Percentiles rank a stretch among this genome's conserved stretches.
These are phyloP conservation scores for Ophiosphaerella korrae DNA, from an alignment of 2,329 filamentous ascomycete genomes.

Conservation along the genomic window DNA sequence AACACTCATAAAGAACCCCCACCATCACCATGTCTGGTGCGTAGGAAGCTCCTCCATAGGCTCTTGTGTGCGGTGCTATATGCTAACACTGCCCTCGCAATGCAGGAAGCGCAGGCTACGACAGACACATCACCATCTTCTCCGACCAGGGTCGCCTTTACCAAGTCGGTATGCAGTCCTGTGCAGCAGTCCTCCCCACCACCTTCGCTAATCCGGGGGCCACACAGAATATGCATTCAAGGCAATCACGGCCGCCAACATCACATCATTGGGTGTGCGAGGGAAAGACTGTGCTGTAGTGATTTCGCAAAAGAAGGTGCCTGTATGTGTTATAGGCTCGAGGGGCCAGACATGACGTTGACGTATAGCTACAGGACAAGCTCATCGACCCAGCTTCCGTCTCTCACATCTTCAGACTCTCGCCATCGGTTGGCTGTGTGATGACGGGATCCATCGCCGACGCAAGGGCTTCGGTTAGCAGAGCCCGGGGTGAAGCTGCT, in stretches of 20 bases:
- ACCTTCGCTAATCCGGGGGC: conserved; percentile 20
- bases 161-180: conserved; percentile 83
- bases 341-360: conserved; percentile 9
- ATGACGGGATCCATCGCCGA: conserved; percentile 99
- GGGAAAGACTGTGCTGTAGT: conserved; percentile 98
- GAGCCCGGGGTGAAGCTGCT: conserved; percentile 92
- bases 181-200: conserved; percentile 2
- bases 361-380: conserved; percentile 73
- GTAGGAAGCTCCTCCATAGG: conserved; percentile 26
- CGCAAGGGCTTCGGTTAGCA: conserved; percentile 88
- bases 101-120: conserved; percentile 69
- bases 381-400: conserved; percentile 97
- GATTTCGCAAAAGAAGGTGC: conserved; percentile 98
- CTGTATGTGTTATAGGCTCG: conserved; percentile 65
- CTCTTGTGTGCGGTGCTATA: conserved; percentile 14
- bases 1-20: conserved; percentile 31
- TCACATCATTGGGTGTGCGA: conserved; percentile 94
- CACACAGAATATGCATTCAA: conserved; percentile 98
- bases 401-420: conserved; percentile 96
- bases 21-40: conserved; percentile 52
- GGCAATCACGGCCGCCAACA: conserved; percentile 98
- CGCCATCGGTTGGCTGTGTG: conserved; percentile 93
- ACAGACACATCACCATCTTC: conserved; percentile 99
- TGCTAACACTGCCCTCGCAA: conserved; percentile 37
- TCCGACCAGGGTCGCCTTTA: conserved; percentile 97